Percentiles rank a stretch among this genome's conserved stretches.
Evolutionary conservation across 768 basidiomycete genomes (phyloP).

Genomic region (Pleurotus ostreatus): DNA sequence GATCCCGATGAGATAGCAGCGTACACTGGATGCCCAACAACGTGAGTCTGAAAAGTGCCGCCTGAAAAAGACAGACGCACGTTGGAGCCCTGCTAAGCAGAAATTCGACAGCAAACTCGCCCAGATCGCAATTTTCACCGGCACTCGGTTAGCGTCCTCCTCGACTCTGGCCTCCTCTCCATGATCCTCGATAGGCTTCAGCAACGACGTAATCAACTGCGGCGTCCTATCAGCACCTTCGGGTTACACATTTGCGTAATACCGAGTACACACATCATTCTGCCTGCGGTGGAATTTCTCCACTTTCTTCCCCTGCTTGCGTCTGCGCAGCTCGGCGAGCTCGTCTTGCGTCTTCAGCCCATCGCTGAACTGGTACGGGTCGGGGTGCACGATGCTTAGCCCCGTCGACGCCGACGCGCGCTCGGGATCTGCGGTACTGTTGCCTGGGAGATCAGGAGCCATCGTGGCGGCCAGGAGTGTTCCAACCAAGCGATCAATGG

Average conservation of each 20-base stretch:
- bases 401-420: constrained; percentile 27
- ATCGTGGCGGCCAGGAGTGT: constrained; percentile 34
- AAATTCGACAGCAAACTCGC: constrained; percentile 76
- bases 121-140: constrained; percentile 83
- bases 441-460: constrained; percentile 40
- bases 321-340: constrained; percentile 54
- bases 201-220: constrained; percentile 73
- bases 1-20: constrained; percentile 83
- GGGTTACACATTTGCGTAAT: neutral
- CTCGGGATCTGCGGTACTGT: constrained; percentile 42
- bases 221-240: constrained; percentile 8
- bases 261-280: constrained; percentile 51
- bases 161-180: constrained; percentile 74
- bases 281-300: constrained; percentile 65
- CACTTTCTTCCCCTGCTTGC: constrained; percentile 55
- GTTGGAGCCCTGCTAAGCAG: constrained; percentile 65
- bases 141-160: constrained; percentile 60
- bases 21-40: constrained; percentile 55
- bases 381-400: constrained; percentile 28
- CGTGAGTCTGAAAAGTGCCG: neutral
- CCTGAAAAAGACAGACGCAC: constrained; percentile 32
- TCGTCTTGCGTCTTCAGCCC: constrained; percentile 60
- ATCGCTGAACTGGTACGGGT: constrained; percentile 64
- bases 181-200: constrained; percentile 88
- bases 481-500: neutral